Evolutionary conservation across 495 filamentous ascomycete species (phyloP), one percentile per base, ranked within the genome.

Genomic region (Annulohypoxylon moriforme): DNA sequence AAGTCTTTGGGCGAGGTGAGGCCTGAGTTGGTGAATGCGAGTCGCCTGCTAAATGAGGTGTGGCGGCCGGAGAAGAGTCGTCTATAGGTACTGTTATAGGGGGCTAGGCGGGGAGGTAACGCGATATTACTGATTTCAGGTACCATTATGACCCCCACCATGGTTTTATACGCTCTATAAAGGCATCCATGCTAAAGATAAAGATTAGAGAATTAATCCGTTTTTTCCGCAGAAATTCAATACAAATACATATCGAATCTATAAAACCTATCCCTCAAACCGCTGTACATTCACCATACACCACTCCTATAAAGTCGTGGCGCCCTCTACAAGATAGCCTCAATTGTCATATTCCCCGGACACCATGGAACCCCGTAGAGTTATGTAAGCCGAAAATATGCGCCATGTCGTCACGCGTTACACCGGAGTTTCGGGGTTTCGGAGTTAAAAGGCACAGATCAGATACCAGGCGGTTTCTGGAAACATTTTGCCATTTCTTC

Each of bases 21-120:
- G 10, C 75, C 76, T 0, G 75, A 77, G 13, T 66, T 49, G 11
- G 75, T 78, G 8, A 78, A 78, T 61, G 70, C 76, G 29, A 78
- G 65, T 38, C 75, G 75, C n/a, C 18, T 78, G 16, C 61, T 78
- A 1, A 74, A 76, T 18, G 70, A 69, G 29, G 72, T 78, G 44
- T 78, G 75, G 75, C 68, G 63, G 11, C 75, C 76, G 13, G 76
- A 77, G 71, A 64, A 69, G 61, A 73, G 71, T 20, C 61, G 66
- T 11, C n/a, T 73, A 20, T 73, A n/a, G n/a, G n/a, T n/a, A n/a
- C n/a, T n/a, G n/a, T n/a, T 49, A 8, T 14, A 25, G 8, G 20
- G 40, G 14, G 40, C 16, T 1, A n/a, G n/a, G n/a, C n/a, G n/a
- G n/a, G 16, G 40, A 13, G 36, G 4, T 40, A 4, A 14, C n/a